These are phyloP conservation scores for Nothophoma quercina DNA, from an alignment of 2,329 filamentous ascomycete genomes.

Conservation along the genomic window DNA sequence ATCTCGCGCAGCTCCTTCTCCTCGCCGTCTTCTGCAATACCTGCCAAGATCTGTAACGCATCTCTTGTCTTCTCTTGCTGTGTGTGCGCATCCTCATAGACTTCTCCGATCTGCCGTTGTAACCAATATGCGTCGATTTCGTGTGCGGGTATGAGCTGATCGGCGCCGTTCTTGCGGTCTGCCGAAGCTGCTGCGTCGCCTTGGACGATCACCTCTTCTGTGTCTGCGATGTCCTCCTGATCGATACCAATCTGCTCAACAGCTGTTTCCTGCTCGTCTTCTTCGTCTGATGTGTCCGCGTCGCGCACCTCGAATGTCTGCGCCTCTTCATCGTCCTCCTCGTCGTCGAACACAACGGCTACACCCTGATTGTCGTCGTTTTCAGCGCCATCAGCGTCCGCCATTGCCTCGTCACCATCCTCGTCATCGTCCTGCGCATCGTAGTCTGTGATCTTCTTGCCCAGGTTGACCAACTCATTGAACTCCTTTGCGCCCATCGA, in stretches of 20 bases:
- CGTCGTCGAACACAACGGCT: slow-evolving; percentile 94
- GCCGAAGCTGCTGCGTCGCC: slow-evolving; percentile 60
- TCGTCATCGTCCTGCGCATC: slow-evolving; percentile 96
- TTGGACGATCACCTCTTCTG: slow-evolving; percentile 85
- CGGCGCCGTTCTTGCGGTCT: slow-evolving; percentile 52
- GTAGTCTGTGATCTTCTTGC: slow-evolving; percentile 99
- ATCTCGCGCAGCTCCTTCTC: slow-evolving; percentile 90
- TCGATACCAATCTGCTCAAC: slow-evolving; percentile 65
- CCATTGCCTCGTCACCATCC: slow-evolving; percentile 69
- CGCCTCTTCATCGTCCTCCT: slow-evolving; percentile 79
- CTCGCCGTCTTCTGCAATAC: slow-evolving; percentile 76
- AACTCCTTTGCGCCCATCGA: slow-evolving; percentile 88
- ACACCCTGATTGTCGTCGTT: slow-evolving; percentile 91
- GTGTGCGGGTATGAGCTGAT: slow-evolving; percentile 75
- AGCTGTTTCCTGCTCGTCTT: slow-evolving; percentile 69
- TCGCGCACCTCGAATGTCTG: slow-evolving; percentile 88
- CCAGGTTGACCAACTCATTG: slow-evolving; percentile 93
- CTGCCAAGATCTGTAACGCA: slow-evolving; percentile 82
- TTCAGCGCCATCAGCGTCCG: slow-evolving; percentile 71
- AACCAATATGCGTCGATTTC: slow-evolving; percentile 98
- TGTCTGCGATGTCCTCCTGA: slow-evolving; percentile 60
- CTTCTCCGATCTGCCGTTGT: slow-evolving; percentile 85
- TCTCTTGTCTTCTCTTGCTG: slow-evolving; percentile 92
- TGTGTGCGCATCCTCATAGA: slow-evolving; percentile 90
- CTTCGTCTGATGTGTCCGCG: slow-evolving; percentile 79